A percentile compares a stretch with the other conserved stretches of the same genome.
Conservation (phyloP, 352 stramenopile genomes). For the Pythium sukuiense region DNA sequence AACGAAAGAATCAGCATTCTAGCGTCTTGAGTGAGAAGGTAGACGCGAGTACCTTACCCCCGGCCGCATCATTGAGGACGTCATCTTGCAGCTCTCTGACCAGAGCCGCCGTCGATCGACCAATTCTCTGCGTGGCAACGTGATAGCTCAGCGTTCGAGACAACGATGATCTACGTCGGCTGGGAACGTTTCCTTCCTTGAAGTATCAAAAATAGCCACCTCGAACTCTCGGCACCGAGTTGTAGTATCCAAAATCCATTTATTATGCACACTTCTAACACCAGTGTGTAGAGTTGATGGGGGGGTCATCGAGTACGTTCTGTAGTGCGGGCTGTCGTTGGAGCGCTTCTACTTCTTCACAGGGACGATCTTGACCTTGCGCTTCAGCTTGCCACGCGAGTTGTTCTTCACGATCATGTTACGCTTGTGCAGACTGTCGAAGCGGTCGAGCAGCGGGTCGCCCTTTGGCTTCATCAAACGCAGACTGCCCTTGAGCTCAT, state of each 20-base stretch:
- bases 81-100: constrained; percentile 11
- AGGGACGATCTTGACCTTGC: constrained; percentile 81
- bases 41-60: constrained; percentile 33
- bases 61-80: constrained; percentile 61
- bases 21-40: too few species aligned
- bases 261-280: constrained; percentile 12
- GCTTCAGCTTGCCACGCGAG: constrained; percentile 61
- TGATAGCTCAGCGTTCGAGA: not conserved
- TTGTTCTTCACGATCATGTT: constrained; percentile 82
- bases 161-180: not conserved
- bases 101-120: too few species aligned
- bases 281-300: not conserved
- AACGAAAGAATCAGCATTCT: constrained; percentile 1
- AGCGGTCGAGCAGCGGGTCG: constrained; percentile 76
- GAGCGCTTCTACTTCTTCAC: constrained; percentile 56
- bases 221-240: not conserved
- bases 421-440: constrained; percentile 86
- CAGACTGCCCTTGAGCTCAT: constrained; percentile 81
- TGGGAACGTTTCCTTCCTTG: not conserved
- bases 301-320: not conserved
- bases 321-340: not conserved
- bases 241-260: constrained; percentile 4
- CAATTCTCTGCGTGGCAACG: too few species aligned
- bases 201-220: constrained; percentile 3
- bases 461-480: constrained; percentile 80